Base-by-base conservation (phyloP, 768 basidiomycete species). In the Agaricus blazei region DNA sequence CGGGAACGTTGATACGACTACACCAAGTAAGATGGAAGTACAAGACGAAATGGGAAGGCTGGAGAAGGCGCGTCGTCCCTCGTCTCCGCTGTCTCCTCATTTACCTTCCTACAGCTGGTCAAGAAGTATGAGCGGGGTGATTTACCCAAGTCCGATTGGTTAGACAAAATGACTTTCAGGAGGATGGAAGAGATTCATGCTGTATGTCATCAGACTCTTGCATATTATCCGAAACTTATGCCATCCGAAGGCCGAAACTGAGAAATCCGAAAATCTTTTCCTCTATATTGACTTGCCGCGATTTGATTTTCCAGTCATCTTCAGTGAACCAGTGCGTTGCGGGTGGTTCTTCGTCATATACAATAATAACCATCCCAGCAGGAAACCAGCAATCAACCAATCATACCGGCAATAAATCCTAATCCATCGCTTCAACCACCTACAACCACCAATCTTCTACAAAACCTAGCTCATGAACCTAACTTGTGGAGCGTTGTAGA, bases 101-200 rank as follows among this genome's bases (percentile, higher is more conserved):
- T 52, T 54, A 38, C 47, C 37, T 12, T 42, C 19, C 8, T 15
- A 34, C 53, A 90, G 87, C 77, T 90, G 15, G 90, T 99, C 51
- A 97, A 98, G 77, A 97, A 97, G 68, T 94, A 95, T 63, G 94
- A 98, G 63, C 79, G 93, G 15, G 94, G 94, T 0, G 97, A 98
- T 67, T 76, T 99, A 29, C 83, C 88, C 2, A 93, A 94, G 68
- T 88, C 92, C 2, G 97, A 98, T 54, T 99, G 97, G 97, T 73
- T 98, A 6, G 95, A 98, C 66, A 88, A 89, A 58, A 70, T 97
- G 71, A 85, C 90, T 5, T 99, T 98, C 72, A 76, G 95, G 45
- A 92, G 89, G 73, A 96, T 98, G 79, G 94, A 94, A 60, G 90
- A 94, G 67, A 85, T 95, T 27, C 96, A 98, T 66, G 84, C 92